Evolutionary conservation across 2,329 filamentous ascomycete species (phyloP), one percentile per base, ranked within the genome.

Genomic region (Dactylellina haptotyla): DNA sequence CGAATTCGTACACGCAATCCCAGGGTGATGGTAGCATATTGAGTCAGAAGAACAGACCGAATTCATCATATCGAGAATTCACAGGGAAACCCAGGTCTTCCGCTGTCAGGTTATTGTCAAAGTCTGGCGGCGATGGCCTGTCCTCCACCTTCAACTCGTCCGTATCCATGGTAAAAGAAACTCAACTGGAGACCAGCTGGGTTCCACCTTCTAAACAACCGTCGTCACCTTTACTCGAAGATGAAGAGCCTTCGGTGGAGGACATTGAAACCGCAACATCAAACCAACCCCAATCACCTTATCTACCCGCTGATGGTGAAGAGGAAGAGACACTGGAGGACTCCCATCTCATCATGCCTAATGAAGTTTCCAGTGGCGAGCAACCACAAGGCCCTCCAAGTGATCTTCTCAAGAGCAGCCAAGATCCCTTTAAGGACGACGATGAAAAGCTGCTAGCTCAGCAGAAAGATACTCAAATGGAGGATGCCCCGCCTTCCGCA

Each of bases 11-110:
- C 5, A 59, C 59, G 53, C 85, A 82, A 59, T 84, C 89, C 30
- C 82, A 84, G 75, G 83, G 83, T 14, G 83, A 85, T 75, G 89
- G 88, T 1, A 87, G 85, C 58, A 83, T 96, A 16, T 82, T 88
- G 30, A 91, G 88, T 62, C 88, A 93, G 77, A 81, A 84, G 0
- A 90, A 86, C 73, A 86, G 84, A 69, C 80, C 81, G 0, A 82
- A 84, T 26, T 82, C 84, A 54, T 87, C 90, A 6, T 98, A 98
- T 80, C 86, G 86, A 64, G 91, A 95, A 74, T 92, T 97, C 80
- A 92, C 89, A 0, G 88, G 91, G 46, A 85, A 85, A 34, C 43
- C 26, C 23, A 54, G 26, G 18, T 72, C 59, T 30, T 8, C 59
- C 0, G 59, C 67, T 3, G 45, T 30, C 6, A 64, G 53, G 12